Evolutionary conservation across 1,139 yeast genomes (phyloP), one percentile per base, ranked within the genome.

Genomic region (Candida gigantensis): DNA sequence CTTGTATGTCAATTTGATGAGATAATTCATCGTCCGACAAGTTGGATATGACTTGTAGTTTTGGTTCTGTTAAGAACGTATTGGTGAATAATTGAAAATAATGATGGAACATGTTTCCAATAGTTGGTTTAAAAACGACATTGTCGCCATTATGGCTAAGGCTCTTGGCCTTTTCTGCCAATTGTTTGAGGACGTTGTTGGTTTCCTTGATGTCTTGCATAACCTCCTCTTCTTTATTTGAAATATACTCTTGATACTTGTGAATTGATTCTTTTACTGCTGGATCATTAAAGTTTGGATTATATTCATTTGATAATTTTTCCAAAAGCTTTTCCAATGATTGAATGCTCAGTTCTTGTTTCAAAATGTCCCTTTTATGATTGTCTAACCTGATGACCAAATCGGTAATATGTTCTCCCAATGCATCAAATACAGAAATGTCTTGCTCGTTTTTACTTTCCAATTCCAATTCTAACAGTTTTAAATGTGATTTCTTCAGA

Each of bases 241-340:
- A 72, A 5, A 59, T 50, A 47, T 75, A 79, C 41, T 80, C 76
- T 41, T 79, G 82, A 60, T 70, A 89, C 0, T 71, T 58, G 30
- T 72, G 66, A 13, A 87, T 82, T 0, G 95, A 82, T 8, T 68
- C 74, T 53, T 87, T 87, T 13, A 90, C 97, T 0, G 90, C 95
- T 4, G 81, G 78, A 58, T 90, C 97, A 55, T 89, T 90, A 64
- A 86, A 88, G 56, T 89, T 89, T 24, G 95, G 96, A 53, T 90
- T 88, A 55, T 87, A 87, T 37, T 81, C 77, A 3, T 65, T 55
- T 17, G 74, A 63, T 62, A 85, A 61, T 6, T 60, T 57, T 5
- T 57, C 55, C 32, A 85, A 57, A 15, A 79, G 62, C 1, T 41
- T 36, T 46, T 79, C 82, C 36, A 81, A 54, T 3, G 52, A 46